These are phyloP conservation scores for Saksenaea oblongispora DNA, from an alignment of 371 early-diverging fungal species.

Conservation along the genomic window DNA sequence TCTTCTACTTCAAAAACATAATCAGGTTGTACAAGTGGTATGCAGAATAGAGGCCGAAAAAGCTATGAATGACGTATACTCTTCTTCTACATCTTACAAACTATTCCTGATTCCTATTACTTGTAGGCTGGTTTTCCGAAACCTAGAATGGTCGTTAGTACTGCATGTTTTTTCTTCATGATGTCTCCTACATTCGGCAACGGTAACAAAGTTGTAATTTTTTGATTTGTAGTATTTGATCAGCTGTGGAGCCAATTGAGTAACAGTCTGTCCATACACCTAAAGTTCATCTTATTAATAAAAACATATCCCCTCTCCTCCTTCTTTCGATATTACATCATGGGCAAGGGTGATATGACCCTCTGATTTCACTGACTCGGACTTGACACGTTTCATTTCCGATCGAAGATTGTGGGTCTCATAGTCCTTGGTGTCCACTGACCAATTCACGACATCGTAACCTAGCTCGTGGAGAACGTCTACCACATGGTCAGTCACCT, in stretches of 20 bases:
- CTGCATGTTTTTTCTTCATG: no score
- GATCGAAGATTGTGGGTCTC: constrained; percentile 7
- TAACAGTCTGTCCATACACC: constrained; percentile 48
- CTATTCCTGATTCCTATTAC: not conserved
- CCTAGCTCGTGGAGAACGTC: constrained; percentile 28
- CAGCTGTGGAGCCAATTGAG: constrained; percentile 26
- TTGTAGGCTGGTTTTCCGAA: constrained; percentile 3
- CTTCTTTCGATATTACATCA: constrained; percentile 19
- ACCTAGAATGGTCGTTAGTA: constrained; percentile 1
- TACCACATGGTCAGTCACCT: constrained; percentile 20
- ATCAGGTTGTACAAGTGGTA: no score
- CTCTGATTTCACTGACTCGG: not conserved
- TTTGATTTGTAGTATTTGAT: constrained; percentile 28
- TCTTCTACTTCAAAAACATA: no score
- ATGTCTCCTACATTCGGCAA: constrained; percentile 54
- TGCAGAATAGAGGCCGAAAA: not conserved
- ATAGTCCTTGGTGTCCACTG: constrained; percentile 45
- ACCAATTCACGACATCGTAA: constrained; percentile 42
- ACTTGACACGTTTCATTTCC: constrained; percentile 13
- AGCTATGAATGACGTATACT: not conserved
- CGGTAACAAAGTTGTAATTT: constrained; percentile 50
- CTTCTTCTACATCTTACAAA: not conserved
- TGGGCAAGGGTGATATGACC: constrained; percentile 28
- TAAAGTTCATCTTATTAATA: constrained; percentile 4
- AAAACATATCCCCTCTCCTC: not conserved